These are phyloP conservation scores for Skeletonema costatum DNA, from an alignment of 108 stramenopile genomes.

Conservation along the genomic window DNA sequence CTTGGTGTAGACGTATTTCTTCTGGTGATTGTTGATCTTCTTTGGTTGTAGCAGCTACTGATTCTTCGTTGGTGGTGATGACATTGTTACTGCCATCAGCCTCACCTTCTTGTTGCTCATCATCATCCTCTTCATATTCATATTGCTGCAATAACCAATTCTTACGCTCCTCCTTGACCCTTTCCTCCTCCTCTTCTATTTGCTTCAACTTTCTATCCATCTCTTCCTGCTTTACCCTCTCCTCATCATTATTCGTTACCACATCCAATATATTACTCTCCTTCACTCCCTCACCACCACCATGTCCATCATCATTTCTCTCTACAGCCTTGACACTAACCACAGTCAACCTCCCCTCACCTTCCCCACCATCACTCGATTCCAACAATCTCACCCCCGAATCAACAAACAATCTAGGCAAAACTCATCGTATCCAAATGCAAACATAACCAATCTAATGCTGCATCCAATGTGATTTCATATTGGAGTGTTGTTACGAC, in stretches of 20 bases:
- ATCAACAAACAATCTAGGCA: slow-evolving; percentile 67
- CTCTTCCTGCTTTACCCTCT: not conserved
- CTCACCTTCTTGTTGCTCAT: not conserved
- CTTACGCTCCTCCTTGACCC: slow-evolving; percentile 26
- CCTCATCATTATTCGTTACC: not conserved
- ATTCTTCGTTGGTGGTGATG: not conserved
- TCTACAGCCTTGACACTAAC: slow-evolving; percentile 1
- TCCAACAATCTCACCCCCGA: not conserved
- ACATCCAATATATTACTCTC: not conserved
- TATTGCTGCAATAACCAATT: slow-evolving; percentile 57
- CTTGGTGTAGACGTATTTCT: slow-evolving; percentile 21
- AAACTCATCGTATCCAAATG: slow-evolving; percentile 53
- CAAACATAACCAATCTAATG: slow-evolving; percentile 78
- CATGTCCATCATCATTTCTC: not conserved
- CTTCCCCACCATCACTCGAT: not conserved
- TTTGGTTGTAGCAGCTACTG: not conserved
- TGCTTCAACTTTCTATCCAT: not conserved
- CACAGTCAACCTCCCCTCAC: slow-evolving; percentile 6
- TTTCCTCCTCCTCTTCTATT: not conserved
- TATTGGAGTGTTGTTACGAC: slow-evolving; percentile 45
- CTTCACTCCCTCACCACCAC: not conserved
- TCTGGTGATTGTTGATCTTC: slow-evolving; percentile 4
- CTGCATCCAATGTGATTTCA: slow-evolving; percentile 51
- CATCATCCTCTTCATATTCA: slow-evolving; percentile 54
- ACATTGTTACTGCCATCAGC: slow-evolving; percentile 13